Base-by-base conservation (phyloP, 768 basidiomycete species). In the Rickenella mellea region DNA sequence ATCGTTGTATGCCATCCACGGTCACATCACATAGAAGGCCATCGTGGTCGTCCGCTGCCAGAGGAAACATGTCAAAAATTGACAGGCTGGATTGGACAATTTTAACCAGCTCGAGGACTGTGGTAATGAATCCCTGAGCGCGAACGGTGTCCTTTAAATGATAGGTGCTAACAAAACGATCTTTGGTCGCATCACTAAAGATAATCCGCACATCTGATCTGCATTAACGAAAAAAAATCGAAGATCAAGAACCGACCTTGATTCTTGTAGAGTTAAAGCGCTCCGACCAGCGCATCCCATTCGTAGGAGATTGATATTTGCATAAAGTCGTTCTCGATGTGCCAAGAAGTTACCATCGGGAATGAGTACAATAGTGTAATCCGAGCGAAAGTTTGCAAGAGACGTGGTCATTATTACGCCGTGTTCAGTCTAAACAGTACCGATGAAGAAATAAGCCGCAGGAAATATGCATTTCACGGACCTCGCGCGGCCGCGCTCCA, bases 351-450 rank as follows among this genome's bases (percentile, higher is more conserved):
- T 68, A 27, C 83, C 88, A 33, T 69, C 62, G 0, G 85, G 85
- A 40, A 91, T 77, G 45, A 74, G 79, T 25, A 90, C 82, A 46
- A 90, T 87, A 43, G 84, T 84, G 57, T 78, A 85, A 66, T 90
- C 87, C 2, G 86, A 88, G 42, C 83, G 83, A 56, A 91, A 91
- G 65, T 85, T 81, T 32, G 85, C 83, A 21, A 91, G 74, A 9
- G 86, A 89, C 21, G 88, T 91, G 43, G 78, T 75, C 75, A 90
- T 78, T 52, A 91, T 68, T 20, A 71, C 61, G 38, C 88, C 88
- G 41, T 78, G 63, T 11, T 71, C 67, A 8, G 78, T 86, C 73
- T 82, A 45, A 22, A 21, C 25, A 27, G 9, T 27, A 22, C 27
- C 22, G 27, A 30, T 29, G 40, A 30, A 28, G n/a, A 26, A 24